Percentiles rank a stretch among this genome's conserved stretches.
Conservation (phyloP, 2,329 filamentous ascomycete genomes). For the Rutstroemia sp. region DNA sequence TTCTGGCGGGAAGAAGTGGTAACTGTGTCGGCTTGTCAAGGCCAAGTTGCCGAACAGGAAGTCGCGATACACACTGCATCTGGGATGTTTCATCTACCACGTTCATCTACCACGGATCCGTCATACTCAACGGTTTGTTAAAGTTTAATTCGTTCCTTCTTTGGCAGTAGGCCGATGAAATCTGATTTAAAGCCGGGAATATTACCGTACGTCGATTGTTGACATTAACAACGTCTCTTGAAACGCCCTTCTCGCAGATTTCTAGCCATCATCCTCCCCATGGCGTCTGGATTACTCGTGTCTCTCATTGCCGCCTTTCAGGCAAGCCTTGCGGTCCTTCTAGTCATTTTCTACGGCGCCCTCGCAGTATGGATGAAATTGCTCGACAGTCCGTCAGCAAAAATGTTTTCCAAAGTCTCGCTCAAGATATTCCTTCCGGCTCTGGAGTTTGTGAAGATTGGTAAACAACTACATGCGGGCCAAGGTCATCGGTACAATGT, state of each 20-base stretch:
- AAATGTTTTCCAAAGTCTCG: slow-evolving; percentile 39
- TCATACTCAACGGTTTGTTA: too few relatives aligned
- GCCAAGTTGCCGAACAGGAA: too few relatives aligned
- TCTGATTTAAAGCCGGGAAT: background rate
- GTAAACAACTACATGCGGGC: slow-evolving; percentile 33
- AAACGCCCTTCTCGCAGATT: background rate
- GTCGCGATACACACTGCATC: too few relatives aligned
- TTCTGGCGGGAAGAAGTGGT: too few relatives aligned
- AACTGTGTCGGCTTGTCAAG: too few relatives aligned
- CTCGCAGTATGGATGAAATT: slow-evolving; percentile 34
- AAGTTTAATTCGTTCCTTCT: too few relatives aligned
- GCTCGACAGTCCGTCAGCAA: slow-evolving; percentile 31
- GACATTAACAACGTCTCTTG: background rate
- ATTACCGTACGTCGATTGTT: background rate
- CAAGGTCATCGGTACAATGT: slow-evolving; percentile 33
- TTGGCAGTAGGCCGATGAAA: too few relatives aligned
- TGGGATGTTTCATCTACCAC: too few relatives aligned
- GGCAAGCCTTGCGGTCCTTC: slow-evolving; percentile 39
- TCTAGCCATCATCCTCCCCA: background rate
- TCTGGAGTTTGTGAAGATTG: slow-evolving; percentile 39
- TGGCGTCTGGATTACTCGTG: slow-evolving; percentile 25
- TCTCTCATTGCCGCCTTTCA: slow-evolving; percentile 40
- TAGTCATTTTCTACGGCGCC: slow-evolving; percentile 39
- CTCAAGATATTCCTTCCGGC: slow-evolving; percentile 41
- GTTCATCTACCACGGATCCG: too few relatives aligned